Percentiles rank a stretch among this genome's conserved stretches.
These are phyloP conservation scores for Naegleria fowleri DNA, from an alignment of 208 protist species.

Conservation along the genomic window DNA sequence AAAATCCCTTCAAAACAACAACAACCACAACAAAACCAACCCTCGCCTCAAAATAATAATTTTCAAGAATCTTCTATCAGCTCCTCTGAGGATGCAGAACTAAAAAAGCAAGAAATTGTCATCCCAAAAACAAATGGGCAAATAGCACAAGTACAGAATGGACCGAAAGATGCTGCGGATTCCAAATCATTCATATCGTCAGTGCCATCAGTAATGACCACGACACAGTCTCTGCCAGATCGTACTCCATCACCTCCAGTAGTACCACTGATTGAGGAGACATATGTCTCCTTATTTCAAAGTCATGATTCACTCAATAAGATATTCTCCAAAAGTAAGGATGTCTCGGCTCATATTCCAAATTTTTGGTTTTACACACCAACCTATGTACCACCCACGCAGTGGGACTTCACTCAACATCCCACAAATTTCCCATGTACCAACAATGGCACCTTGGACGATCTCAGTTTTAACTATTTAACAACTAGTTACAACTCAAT, in stretches of 20 bases:
- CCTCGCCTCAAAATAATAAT: neutral
- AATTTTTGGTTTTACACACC: neutral
- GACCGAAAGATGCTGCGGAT: no score
- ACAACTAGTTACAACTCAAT: neutral
- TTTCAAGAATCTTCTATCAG: neutral
- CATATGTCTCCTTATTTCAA: neutral
- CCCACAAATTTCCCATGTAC: neutral
- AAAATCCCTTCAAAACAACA: neutral
- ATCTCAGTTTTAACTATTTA: neutral
- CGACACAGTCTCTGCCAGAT: neutral
- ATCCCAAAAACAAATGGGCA: neutral
- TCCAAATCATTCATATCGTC: no score
- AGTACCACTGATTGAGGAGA: neutral
- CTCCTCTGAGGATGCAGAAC: neutral
- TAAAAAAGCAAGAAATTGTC: no score
- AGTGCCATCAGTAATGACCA: no score
- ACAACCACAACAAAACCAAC: neutral
- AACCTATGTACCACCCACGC: neutral
- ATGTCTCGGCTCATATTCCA: neutral
- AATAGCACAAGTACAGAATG: neutral
- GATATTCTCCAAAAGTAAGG: neutral
- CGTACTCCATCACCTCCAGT: neutral
- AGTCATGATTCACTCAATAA: neutral
- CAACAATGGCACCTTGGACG: neutral
- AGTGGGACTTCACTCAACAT: neutral